A percentile compares a stretch with the other conserved stretches of the same genome.
Evolutionary conservation across 129 eudicot species (phyloP).

Genomic region (Chrysanthemum makinoi): DNA sequence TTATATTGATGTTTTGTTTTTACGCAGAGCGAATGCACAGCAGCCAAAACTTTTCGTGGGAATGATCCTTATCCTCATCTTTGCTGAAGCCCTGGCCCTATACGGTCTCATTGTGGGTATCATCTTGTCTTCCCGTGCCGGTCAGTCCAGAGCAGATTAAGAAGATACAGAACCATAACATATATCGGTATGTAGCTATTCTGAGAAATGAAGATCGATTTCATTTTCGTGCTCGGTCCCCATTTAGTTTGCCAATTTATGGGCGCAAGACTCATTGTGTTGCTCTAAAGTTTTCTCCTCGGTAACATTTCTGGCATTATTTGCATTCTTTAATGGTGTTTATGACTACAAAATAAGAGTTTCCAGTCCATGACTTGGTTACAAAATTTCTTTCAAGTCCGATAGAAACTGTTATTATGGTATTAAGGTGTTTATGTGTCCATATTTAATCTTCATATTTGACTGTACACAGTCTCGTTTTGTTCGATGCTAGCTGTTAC

Average conservation of each 20-base stretch:
- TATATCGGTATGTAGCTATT: slow-evolving; percentile 28
- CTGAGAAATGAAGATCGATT: slow-evolving; percentile 20
- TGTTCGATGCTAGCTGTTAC: slow-evolving; percentile 3
- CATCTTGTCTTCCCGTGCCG: slow-evolving; percentile 73
- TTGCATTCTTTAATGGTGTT: slow-evolving; percentile 34
- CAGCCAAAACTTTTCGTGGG: slow-evolving; percentile 74
- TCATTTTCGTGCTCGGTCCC: slow-evolving; percentile 15
- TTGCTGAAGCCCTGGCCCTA: slow-evolving; percentile 66
- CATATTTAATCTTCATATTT: not conserved
- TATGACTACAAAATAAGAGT: slow-evolving; percentile 31
- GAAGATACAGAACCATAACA: slow-evolving; percentile 14
- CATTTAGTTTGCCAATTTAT: slow-evolving; percentile 23
- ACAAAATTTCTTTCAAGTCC: not conserved
- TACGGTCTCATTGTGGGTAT: slow-evolving; percentile 72
- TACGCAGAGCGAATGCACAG: slow-evolving; percentile 64
- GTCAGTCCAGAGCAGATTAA: slow-evolving; percentile 74
- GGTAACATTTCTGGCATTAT: slow-evolving; percentile 28
- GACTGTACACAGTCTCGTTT: not conserved
- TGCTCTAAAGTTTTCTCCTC: slow-evolving; percentile 1
- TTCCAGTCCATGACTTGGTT: too few relatives aligned
- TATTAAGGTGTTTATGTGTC: slow-evolving; percentile 9
- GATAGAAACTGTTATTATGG: slow-evolving; percentile 23
- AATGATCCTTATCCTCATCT: slow-evolving; percentile 70
- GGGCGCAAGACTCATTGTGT: slow-evolving; percentile 21
- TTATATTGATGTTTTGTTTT: not conserved